Percentiles rank a stretch among this genome's conserved stretches.
phyloP scores from a whole-genome alignment of 257 asterid species.

The Jasminum sambac region DNA sequence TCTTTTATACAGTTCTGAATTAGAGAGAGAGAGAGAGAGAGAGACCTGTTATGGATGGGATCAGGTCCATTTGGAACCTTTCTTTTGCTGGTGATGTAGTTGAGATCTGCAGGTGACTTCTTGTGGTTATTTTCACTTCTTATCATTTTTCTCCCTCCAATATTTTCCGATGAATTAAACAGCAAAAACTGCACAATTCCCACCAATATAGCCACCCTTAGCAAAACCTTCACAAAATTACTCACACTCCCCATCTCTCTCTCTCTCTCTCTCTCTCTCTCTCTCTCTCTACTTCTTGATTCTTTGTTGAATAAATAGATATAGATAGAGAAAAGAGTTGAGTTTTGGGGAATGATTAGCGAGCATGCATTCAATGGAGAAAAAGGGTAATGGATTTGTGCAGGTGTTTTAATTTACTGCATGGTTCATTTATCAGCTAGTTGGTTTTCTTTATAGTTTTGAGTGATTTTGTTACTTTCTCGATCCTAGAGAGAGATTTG shows the following conservation, averaged over 20 bases:
- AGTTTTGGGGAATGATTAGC: background rate
- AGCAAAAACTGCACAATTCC: constrained; percentile 38
- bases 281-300: no score
- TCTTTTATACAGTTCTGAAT: no score
- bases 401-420: constrained; percentile 34
- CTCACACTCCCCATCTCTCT: constrained; percentile 29
- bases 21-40: background rate
- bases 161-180: constrained; percentile 30
- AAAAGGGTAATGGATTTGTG: background rate
- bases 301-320: background rate
- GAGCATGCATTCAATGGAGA: background rate
- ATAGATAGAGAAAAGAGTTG: background rate
- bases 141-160: constrained; percentile 15
- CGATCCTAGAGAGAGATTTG: constrained; percentile 35
- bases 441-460: constrained; percentile 54
- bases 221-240: constrained; percentile 28
- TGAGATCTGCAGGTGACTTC: constrained; percentile 33
- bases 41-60: constrained; percentile 85
- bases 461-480: constrained; percentile 53
- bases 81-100: constrained; percentile 52
- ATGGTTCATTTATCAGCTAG: constrained; percentile 32
- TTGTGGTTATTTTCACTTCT: constrained; percentile 15
- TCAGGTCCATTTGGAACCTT: constrained; percentile 88
- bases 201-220: constrained; percentile 32
- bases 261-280: background rate